These are phyloP conservation scores for Trichoderma virens DNA, from an alignment of 495 filamentous ascomycete species.

Conservation along the genomic window DNA sequence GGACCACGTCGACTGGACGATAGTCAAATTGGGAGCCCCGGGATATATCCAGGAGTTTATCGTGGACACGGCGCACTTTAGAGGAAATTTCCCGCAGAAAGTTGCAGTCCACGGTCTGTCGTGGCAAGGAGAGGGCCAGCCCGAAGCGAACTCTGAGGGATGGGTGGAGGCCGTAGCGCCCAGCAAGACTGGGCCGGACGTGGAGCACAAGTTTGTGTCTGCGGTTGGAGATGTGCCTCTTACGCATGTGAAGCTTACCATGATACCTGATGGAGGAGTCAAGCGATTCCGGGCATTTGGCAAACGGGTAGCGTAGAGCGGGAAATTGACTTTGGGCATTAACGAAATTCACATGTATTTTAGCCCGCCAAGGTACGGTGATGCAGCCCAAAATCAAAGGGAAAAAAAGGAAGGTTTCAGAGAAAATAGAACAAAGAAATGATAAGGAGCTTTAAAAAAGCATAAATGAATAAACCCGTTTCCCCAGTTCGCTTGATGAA, in stretches of 20 bases:
- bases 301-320: conserved; percentile 40
- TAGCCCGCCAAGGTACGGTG: neutral
- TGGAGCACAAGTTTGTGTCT: conserved; percentile 65
- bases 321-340: neutral
- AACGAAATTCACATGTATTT: neutral
- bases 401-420: too few relatives aligned
- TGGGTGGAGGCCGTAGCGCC: conserved; percentile 65
- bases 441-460: too few relatives aligned
- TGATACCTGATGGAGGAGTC: conserved; percentile 87
- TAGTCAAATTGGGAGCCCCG: conserved; percentile 65
- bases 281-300: conserved; percentile 81
- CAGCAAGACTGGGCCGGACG: conserved; percentile 68
- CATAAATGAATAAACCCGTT: too few relatives aligned
- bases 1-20: conserved; percentile 80
- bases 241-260: conserved; percentile 79
- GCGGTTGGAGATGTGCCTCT: conserved; percentile 49
- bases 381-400: too few relatives aligned
- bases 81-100: conserved; percentile 81
- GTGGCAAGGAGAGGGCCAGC: conserved; percentile 46
- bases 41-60: conserved; percentile 65
- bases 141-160: conserved; percentile 48
- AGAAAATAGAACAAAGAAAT: too few relatives aligned
- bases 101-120: conserved; percentile 62
- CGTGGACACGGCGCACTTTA: conserved; percentile 83
- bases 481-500: too few relatives aligned